Conservation (phyloP, 768 basidiomycete species). For the Pisolithus microcarpus region DNA sequence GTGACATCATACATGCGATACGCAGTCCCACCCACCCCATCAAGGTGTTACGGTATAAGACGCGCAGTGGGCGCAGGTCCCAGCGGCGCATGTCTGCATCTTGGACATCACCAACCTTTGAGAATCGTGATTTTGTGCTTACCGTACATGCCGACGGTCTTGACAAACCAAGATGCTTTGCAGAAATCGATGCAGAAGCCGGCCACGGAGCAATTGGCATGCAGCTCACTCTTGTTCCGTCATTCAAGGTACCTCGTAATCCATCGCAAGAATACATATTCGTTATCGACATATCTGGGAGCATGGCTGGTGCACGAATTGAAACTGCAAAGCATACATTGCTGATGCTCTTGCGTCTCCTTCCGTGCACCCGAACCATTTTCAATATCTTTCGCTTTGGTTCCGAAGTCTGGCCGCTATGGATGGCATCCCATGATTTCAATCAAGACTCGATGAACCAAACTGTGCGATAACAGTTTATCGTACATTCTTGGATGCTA, state of each 20-base stretch:
- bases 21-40: constrained; percentile 41
- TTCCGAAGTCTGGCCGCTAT: constrained; percentile 20
- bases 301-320: constrained; percentile 40
- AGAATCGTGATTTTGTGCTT: constrained; percentile 47
- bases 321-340: constrained; percentile 44
- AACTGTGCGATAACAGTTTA: constrained; percentile 27
- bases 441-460: constrained; percentile 20
- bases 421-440: constrained; percentile 31
- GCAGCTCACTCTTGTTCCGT: constrained; percentile 51
- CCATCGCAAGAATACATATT: constrained; percentile 52
- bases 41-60: constrained; percentile 26
- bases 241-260: constrained; percentile 37
- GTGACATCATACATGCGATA: constrained; percentile 35
- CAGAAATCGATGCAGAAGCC: constrained; percentile 31
- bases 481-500: not conserved
- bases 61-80: constrained; percentile 21
- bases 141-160: constrained; percentile 41
- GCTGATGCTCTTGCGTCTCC: constrained; percentile 39
- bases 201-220: constrained; percentile 35
- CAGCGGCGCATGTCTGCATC: constrained; percentile 19
- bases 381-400: constrained; percentile 63
- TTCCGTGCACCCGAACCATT: constrained; percentile 34
- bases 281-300: constrained; percentile 51
- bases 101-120: constrained; percentile 34
- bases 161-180: constrained; percentile 52